Percentiles rank a stretch among this genome's conserved stretches.
Conservation (phyloP, 2,329 filamentous ascomycete genomes). For the Calonectria henricotiae region DNA sequence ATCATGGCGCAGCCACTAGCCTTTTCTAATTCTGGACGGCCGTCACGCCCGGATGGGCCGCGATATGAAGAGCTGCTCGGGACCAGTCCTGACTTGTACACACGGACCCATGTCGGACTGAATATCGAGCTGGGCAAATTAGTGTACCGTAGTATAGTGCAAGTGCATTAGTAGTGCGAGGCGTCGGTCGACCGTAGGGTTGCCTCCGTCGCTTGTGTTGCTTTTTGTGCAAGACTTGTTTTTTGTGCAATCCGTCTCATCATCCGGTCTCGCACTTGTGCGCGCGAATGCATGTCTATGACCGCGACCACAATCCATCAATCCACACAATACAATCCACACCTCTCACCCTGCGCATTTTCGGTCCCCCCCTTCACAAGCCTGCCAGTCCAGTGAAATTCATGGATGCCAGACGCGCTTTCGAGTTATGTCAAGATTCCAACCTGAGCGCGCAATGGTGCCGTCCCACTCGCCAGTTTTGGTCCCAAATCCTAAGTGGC, state of each 20-base stretch:
- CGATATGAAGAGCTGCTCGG: constrained; percentile 51
- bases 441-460: constrained; percentile 45
- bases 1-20: constrained; percentile 57
- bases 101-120: constrained; percentile 52
- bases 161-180: constrained; percentile 27
- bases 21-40: constrained; percentile 59
- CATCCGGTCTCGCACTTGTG: constrained; percentile 33
- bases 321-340: constrained; percentile 31
- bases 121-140: constrained; percentile 52
- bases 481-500: constrained; percentile 50
- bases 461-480: constrained; percentile 48
- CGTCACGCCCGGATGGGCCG: constrained; percentile 53
- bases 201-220: constrained; percentile 35
- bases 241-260: constrained; percentile 30
- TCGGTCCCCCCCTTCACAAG: constrained; percentile 13
- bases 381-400: constrained; percentile 35
- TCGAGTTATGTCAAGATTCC: constrained; percentile 49
- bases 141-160: constrained; percentile 49
- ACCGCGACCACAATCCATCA: constrained; percentile 33
- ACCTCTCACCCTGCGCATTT: constrained; percentile 1
- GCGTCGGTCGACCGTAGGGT: constrained; percentile 23
- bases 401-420: constrained; percentile 48
- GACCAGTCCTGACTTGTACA: constrained; percentile 42
- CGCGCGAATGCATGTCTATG: constrained; percentile 34
- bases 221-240: constrained; percentile 36